A percentile compares a stretch with the other conserved stretches of the same genome.
Evolutionary conservation across 768 basidiomycete genomes (phyloP).

Genomic region (Suillus fuscotomentosus): DNA sequence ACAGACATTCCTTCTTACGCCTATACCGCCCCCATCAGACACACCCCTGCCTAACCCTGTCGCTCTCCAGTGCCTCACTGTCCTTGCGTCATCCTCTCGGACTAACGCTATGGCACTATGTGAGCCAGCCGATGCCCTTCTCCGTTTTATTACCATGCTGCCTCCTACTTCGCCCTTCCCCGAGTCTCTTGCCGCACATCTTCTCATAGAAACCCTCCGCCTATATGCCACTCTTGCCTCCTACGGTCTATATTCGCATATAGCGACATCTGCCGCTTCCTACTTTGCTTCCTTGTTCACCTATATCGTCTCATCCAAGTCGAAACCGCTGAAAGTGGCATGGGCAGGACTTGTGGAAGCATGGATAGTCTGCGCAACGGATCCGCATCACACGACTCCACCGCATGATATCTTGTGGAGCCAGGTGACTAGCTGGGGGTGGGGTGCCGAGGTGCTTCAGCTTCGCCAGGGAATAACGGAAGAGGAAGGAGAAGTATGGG

Average conservation of each 20-base stretch:
- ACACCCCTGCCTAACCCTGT: slow-evolving; percentile 36
- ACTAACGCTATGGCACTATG: slow-evolving; percentile 56
- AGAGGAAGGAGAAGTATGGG: slow-evolving; percentile 31
- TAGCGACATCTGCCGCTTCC: slow-evolving; percentile 58
- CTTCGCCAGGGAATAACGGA: slow-evolving; percentile 34
- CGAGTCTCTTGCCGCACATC: slow-evolving; percentile 34
- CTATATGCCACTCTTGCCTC: slow-evolving; percentile 65
- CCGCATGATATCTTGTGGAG: slow-evolving; percentile 90
- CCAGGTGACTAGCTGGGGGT: slow-evolving; percentile 76
- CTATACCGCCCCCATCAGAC: slow-evolving; percentile 40
- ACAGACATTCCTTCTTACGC: slow-evolving; percentile 55
- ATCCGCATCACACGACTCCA: slow-evolving; percentile 87
- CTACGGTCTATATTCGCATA: slow-evolving; percentile 77
- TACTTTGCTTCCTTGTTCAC: slow-evolving; percentile 51
- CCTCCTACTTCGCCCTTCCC: slow-evolving; percentile 45
- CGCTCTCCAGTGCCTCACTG: slow-evolving; percentile 57
- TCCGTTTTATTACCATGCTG: slow-evolving; percentile 67
- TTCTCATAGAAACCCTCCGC: slow-evolving; percentile 57
- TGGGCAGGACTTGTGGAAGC: slow-evolving; percentile 62
- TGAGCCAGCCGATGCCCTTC: slow-evolving; percentile 58
- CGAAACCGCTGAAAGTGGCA: slow-evolving; percentile 35
- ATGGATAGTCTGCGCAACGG: slow-evolving; percentile 84
- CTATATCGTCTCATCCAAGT: slow-evolving; percentile 40
- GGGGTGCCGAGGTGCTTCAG: slow-evolving; percentile 58
- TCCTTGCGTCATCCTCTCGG: slow-evolving; percentile 66